Evolutionary conservation across 202 grass and related monocot species (phyloP).

Genomic region (Eragrostis tef): DNA sequence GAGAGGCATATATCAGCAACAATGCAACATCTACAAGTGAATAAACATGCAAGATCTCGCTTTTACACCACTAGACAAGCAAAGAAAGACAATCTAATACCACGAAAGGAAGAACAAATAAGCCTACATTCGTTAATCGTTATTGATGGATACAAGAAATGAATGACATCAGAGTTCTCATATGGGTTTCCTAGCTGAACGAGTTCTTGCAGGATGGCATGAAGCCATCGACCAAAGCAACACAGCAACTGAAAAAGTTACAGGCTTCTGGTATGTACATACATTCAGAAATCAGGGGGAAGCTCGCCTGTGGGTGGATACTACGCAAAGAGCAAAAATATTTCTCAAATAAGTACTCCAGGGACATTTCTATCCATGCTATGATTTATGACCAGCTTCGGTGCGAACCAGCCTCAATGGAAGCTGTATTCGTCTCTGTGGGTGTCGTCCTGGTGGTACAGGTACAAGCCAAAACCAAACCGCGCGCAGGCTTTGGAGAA

Average conservation of each 20-base stretch:
- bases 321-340: constrained; percentile 18
- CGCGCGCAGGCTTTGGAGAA: constrained; percentile 90
- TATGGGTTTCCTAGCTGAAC: constrained; percentile 32
- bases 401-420: constrained; percentile 16
- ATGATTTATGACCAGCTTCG: constrained; percentile 5
- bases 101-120: not conserved
- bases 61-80: not conserved
- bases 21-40: not conserved
- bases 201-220: constrained; percentile 11
- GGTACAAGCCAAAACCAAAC: constrained; percentile 88
- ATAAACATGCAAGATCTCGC: not conserved
- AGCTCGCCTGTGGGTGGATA: not conserved
- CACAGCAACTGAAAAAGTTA: constrained; percentile 13
- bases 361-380: constrained; percentile 7
- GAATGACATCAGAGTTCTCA: not conserved
- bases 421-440: constrained; percentile 29
- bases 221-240: not conserved
- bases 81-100: not conserved
- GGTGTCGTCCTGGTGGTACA: constrained; percentile 77
- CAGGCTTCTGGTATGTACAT: constrained; percentile 41
- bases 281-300: constrained; percentile 32
- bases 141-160: constrained; percentile 25
- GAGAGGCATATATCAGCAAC: not conserved
- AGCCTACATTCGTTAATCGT: not conserved
- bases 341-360: not conserved